Evolutionary conservation across 345 rosid species (phyloP), one percentile per base, ranked within the genome.

Genomic region (Eucalyptus lansdowneana): DNA sequence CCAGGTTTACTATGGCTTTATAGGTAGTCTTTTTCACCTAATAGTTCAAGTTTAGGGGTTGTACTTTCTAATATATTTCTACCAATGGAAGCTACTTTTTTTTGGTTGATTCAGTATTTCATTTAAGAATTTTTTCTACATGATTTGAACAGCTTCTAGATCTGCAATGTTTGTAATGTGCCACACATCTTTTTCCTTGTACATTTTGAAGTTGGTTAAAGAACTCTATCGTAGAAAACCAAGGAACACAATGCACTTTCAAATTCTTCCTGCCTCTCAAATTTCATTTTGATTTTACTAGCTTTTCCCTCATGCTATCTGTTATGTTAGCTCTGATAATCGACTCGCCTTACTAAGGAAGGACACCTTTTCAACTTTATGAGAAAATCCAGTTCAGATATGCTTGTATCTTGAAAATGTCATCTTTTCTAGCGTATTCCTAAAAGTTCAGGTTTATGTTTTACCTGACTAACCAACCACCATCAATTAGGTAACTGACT

Each of bases 401-500:
- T n/a, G 37, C 34, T 16, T 65, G 19, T 65, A n/a, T 65, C 76
- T 65, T 65, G 16, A 65, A 65, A 65, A n/a, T 2, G 5, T 65
- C 16, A n/a, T 65, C 37, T 65, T 60, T 60, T 60, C 14, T 12
- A 27, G 69, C 4, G 16, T 1, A 29, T 13, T 37, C 42, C 87
- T 86, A 47, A 51, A 86, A 42, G 49, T 87, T 40, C 15, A 40
- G 37, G n/a, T 62, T 56, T 87, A 6, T 22, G n/a, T 31, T 16
- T 81, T 22, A 21, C 31, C 31, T 81, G 50, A 47, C 76, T 81
- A 24, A 81, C 86, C 12, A 21, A 40, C 50, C 12, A 49, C 80
- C 86, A 53, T 87, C 83, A 40, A 50, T 44, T 93, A 96, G 98
- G 97, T 95, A 87, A 95, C 94, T 53, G 98, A 96, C 88, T 96